A percentile compares a stretch with the other conserved stretches of the same genome.
These are phyloP conservation scores for Erysimum cheiri DNA, from an alignment of 441 rosid genomes.

Conservation along the genomic window DNA sequence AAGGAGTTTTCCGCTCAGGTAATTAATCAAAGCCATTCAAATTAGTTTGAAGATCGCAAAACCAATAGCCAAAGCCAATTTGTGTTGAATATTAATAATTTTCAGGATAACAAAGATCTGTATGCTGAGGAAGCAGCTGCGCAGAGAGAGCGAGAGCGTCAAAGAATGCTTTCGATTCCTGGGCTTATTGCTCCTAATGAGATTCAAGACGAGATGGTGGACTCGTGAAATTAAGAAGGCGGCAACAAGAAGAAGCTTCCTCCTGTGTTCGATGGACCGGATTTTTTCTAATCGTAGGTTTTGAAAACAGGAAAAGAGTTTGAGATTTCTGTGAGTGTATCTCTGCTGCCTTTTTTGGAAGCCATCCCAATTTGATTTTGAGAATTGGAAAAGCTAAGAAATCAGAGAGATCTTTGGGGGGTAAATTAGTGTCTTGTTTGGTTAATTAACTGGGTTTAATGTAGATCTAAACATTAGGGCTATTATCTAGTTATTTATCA, in stretches of 20 bases:
- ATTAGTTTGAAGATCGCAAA: not conserved
- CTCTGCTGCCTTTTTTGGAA: constrained; percentile 5
- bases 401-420: constrained; percentile 28
- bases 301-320: constrained; percentile 17
- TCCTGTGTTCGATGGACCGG: not conserved
- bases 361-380: constrained; percentile 29
- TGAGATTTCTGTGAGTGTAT: constrained; percentile 17
- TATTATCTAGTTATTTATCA: constrained; percentile 11
- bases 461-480: constrained; percentile 39
- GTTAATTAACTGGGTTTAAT: constrained; percentile 27
- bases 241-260: constrained; percentile 24
- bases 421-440: constrained; percentile 29
- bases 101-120: constrained; percentile 96
- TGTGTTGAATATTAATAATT: not conserved
- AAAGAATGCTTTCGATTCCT: constrained; percentile 96
- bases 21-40: not conserved
- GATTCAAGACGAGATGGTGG: constrained; percentile 98
- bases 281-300: constrained; percentile 23
- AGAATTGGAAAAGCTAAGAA: constrained; percentile 30
- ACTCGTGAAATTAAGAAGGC: constrained; percentile 57
- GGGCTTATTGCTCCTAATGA: constrained; percentile 98
- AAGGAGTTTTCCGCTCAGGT: constrained; percentile 73
- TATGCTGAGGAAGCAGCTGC: constrained; percentile 98
- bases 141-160: constrained; percentile 89
- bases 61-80: not conserved